Evolutionary conservation across 1,139 yeast genomes (phyloP).

Genomic region (Hemisphaericaspora lyxosophila): DNA sequence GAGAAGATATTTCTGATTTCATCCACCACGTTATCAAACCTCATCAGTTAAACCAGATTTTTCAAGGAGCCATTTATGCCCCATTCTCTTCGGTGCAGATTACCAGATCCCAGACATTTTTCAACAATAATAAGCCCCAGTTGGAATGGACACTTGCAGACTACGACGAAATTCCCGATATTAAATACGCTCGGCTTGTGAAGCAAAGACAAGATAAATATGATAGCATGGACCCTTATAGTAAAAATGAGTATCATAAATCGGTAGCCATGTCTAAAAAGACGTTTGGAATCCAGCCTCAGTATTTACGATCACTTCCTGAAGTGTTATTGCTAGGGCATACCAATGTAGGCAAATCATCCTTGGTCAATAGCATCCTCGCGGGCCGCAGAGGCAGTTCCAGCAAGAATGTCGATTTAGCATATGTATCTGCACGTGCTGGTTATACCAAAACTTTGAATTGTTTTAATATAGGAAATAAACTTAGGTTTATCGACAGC

Average conservation of each 20-base stretch:
- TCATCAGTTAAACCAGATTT: conserved; percentile 6
- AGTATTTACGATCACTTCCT: conserved; percentile 43
- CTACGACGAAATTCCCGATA: conserved; percentile 59
- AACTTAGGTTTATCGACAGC: conserved; percentile 68
- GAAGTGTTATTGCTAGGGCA: conserved; percentile 76
- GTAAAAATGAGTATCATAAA: conserved; percentile 21
- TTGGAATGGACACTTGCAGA: conserved; percentile 62
- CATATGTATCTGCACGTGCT: conserved; percentile 58
- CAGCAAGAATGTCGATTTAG: conserved; percentile 33
- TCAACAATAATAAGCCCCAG: conserved; percentile 41
- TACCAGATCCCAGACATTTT: conserved; percentile 31
- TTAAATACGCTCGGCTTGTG: conserved; percentile 35
- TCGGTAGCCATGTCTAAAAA: conserved; percentile 18
- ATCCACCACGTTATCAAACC: conserved; percentile 9
- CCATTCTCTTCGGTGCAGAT: conserved; percentile 12
- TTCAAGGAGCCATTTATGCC: conserved; percentile 8
- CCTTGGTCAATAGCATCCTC: conserved; percentile 60
- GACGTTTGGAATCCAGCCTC: conserved; percentile 34
- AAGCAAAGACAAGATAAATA: conserved; percentile 19
- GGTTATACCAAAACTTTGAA: conserved; percentile 80
- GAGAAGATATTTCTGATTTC: neutral
- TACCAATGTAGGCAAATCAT: conserved; percentile 84
- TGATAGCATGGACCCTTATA: conserved; percentile 20
- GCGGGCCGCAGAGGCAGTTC: conserved; percentile 17
- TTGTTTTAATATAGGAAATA: conserved; percentile 65